Evolutionary conservation across 495 filamentous ascomycete species (phyloP), one percentile per base, ranked within the genome.

Genomic region (Neurospora tetraspora): DNA sequence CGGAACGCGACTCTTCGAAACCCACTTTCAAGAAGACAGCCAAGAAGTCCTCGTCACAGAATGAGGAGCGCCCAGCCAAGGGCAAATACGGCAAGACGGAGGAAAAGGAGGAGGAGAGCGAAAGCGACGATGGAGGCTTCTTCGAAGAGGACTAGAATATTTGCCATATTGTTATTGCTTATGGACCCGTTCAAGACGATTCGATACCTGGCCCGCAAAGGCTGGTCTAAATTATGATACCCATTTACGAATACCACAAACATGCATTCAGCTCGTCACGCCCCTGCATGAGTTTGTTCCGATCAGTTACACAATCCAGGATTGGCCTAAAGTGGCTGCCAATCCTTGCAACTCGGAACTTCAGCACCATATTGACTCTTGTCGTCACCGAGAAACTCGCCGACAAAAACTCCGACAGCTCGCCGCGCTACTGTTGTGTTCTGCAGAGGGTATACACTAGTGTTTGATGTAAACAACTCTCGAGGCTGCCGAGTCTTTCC

Each of bases 41-140:
- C 65, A 38, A 38, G 16, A 39, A 71, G 45, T 34, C 69, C 31
- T 69, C 23, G 39, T 65, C 36, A 40, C 37, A 72, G 36, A 43
- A 39, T 23, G 34, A 72, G 53, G 53, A 61, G 23, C 53, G 53
- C 53, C 53, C 53, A 38, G 70, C 27, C 20, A 34, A 27, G 18
- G 38, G 12, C 42, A 73, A 69, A 42, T 23, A 68, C 20, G 47
- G 38, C 37, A 72, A 39, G 37, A 71, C 38, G 61, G 37, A 40
- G 68, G 34, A 36, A 3, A 43, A 61, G 68, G 73, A 69, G 16
- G 74, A 73, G 6, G 74, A 71, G 16, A 71, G 69, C 31, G 76
- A 75, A 2, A 78, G 75, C 36, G 78, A 81, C 31, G 78, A 59
- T 8, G 75, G 76, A 42, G 80, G 77, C 59, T 82, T 82, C 73